Percentiles rank a stretch among this genome's conserved stretches.
Evolutionary conservation across 306 rosid genomes (phyloP).

Genomic region (Cicer yamashitae): DNA sequence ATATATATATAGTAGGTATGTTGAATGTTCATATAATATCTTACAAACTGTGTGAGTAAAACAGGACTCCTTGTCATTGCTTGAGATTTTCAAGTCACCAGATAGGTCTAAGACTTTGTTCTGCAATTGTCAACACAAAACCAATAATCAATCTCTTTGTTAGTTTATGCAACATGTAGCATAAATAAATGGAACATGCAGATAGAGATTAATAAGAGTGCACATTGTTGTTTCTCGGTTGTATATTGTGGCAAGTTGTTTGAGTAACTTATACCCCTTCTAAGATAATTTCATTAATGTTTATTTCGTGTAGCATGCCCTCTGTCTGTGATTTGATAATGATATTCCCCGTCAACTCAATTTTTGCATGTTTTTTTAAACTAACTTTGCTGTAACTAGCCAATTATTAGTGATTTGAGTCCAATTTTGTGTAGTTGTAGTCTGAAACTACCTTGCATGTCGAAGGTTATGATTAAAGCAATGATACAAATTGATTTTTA

Average conservation of each 20-base stretch:
- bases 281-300: not conserved
- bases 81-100: too few relatives aligned
- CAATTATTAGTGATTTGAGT: too few relatives aligned
- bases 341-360: not conserved
- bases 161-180: not conserved
- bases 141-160: not conserved
- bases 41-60: not conserved
- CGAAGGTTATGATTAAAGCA: too few relatives aligned
- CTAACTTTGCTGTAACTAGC: not conserved
- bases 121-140: not conserved
- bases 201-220: not conserved
- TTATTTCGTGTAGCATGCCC: slow-evolving; percentile 9
- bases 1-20: not conserved
- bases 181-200: not conserved
- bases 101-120: not conserved
- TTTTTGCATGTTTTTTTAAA: not conserved
- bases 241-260: not conserved
- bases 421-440: too few relatives aligned
- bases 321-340: not conserved
- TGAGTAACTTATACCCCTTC: not conserved
- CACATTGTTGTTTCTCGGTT: not conserved
- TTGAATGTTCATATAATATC: not conserved
- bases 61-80: not conserved
- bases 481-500: too few relatives aligned
- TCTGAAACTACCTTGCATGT: too few relatives aligned